A percentile compares a stretch with the other conserved stretches of the same genome.
Conservation (phyloP, 208 protist genomes). For the Endotrypanum monterogeii region DNA sequence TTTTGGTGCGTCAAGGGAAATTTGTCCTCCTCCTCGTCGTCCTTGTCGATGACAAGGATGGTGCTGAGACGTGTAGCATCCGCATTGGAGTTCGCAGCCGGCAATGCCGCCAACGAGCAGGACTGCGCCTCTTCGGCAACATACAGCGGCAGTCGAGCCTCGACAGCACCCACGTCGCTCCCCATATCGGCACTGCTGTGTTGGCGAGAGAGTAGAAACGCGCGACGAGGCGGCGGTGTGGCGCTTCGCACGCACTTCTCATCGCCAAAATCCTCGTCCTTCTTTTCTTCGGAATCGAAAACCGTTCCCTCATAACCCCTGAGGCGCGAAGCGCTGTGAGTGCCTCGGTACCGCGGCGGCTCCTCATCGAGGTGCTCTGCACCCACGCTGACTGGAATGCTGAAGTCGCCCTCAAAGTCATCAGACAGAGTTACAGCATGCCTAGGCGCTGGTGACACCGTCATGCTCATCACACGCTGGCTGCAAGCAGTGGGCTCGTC, state of each 20-base stretch:
- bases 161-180: background rate
- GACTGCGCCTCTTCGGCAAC: background rate
- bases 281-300: background rate
- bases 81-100: too few relatives aligned
- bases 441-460: conserved; percentile 22
- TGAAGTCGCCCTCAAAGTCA: conserved; percentile 20
- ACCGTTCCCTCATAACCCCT: background rate
- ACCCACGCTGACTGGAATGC: conserved; percentile 2
- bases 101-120: background rate
- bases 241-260: background rate
- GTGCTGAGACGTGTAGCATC: background rate
- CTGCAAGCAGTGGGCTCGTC: background rate
- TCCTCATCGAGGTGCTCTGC: background rate
- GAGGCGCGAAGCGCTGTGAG: background rate
- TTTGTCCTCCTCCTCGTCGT: conserved; percentile 1
- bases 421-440: conserved; percentile 17
- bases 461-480: conserved; percentile 10
- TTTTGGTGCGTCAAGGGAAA: too few relatives aligned
- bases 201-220: conserved; percentile 50
- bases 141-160: background rate
- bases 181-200: conserved; percentile 13
- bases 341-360: background rate
- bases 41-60: conserved; percentile 8
- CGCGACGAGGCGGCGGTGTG: conserved; percentile 52
- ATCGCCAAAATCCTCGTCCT: background rate